Evolutionary conservation across 139 green algal species (phyloP).

Genomic region (Coccomyxa sp.): DNA sequence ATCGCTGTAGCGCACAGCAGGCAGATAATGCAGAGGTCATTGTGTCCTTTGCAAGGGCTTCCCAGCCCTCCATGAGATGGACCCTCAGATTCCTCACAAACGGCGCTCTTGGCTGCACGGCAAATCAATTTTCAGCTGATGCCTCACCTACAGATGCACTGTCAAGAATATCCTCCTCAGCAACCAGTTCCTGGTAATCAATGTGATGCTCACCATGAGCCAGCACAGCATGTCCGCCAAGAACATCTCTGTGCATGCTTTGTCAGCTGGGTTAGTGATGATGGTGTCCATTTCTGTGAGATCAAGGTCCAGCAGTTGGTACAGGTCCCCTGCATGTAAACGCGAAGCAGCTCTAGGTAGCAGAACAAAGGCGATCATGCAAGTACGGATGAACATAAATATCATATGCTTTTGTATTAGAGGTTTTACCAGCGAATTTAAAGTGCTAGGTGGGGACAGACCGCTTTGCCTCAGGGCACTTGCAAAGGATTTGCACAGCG

Average conservation of each 20-base stretch:
- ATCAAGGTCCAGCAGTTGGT: background rate
- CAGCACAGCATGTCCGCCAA: background rate
- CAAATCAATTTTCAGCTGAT: background rate
- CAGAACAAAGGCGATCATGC: background rate
- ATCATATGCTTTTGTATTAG: background rate
- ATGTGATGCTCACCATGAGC: background rate
- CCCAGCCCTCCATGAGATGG: background rate
- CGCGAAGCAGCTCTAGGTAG: background rate
- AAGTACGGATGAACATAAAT: background rate
- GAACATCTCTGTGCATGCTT: background rate
- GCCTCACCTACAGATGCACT: background rate
- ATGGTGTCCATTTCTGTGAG: background rate
- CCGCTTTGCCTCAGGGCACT: background rate
- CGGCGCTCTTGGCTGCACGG: background rate
- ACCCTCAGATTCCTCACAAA: background rate
- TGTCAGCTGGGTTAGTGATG: background rate
- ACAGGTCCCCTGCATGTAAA: background rate
- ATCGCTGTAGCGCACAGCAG: background rate
- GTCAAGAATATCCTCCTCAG: background rate
- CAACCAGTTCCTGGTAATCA: background rate
- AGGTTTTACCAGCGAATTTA: background rate
- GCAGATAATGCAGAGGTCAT: background rate
- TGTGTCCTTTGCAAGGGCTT: background rate
- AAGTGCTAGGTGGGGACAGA: background rate
- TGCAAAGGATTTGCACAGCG: background rate